Evolutionary conservation across 2,329 filamentous ascomycete genomes (phyloP), one percentile per base, ranked within the genome.

Genomic region (Hymenoscyphus repandus): DNA sequence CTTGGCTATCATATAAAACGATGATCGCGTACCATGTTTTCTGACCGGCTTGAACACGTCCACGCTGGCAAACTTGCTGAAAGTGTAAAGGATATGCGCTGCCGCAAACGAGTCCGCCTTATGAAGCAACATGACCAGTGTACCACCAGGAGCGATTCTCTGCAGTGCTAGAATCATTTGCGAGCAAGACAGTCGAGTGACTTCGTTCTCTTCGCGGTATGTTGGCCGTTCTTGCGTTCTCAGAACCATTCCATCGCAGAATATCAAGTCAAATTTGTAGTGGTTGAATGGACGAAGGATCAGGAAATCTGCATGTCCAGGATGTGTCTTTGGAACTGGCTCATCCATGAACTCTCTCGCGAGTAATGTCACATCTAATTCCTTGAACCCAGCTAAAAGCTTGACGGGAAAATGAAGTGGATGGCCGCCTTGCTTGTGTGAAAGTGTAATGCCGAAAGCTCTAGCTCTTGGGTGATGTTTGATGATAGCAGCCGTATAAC

Each of bases 1-100:
- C 39, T 56, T 60, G 6, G 62, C 62, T 37, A 64, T 49, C 36
- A 64, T 48, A 47, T 64, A 64, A 39, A 63, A 64, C 6, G 58
- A 59, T 6, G 52, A 57, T 30, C 57, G 51, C 5, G 45, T 55
- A 10, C 40, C 49, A 45, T 62, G 61, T 33, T 52, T 54, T 30
- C 31, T 54, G 11, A n/a, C 13, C n/a, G 62, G 55, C 38, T 64
- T 64, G 46, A 62, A 62, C 1, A 58, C 38, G 17, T 55, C 38
- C 5, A 63, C 46, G 1, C 52, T 39, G 2, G 62, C 42, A 44
- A 64, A 64, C 15, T 57, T 53, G 18, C 45, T 57, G 18, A 64
- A 60, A 1, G 45, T 51, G 41, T 59, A 58, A 10, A 64, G 45
- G 3, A 61, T 40, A 13, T 52, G 42, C 12, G 57, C 50, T 10